These are phyloP conservation scores for Biancaea sappan DNA, from an alignment of 306 rosid genomes.

Conservation along the genomic window DNA sequence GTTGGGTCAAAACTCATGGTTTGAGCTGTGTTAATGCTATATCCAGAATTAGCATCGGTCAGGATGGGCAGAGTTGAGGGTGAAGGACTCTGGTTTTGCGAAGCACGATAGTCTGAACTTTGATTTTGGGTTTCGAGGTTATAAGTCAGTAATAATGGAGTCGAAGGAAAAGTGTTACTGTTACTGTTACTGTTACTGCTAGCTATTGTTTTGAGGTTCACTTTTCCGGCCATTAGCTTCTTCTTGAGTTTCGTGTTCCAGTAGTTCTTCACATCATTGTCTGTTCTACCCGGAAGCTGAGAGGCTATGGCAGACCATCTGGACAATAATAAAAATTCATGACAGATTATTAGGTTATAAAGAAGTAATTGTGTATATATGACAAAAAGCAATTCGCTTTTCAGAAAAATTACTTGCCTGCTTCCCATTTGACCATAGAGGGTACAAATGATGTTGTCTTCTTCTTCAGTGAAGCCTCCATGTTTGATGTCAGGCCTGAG, in stretches of 20 bases:
- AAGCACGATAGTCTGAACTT: constrained; percentile 13
- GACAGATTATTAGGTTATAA: background rate
- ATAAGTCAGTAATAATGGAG: constrained; percentile 32
- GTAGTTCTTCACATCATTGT: constrained; percentile 87
- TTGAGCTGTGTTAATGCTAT: constrained; percentile 8
- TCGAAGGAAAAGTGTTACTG: constrained; percentile 33
- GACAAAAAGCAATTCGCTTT: background rate
- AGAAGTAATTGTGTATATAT: background rate
- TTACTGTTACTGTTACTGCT: constrained; percentile 16
- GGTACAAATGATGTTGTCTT: constrained; percentile 62
- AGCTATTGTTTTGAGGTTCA: constrained; percentile 29
- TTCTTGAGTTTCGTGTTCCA: constrained; percentile 92
- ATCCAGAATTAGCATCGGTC: constrained; percentile 21
- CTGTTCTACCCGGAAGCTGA: constrained; percentile 79
- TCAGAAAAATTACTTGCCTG: constrained; percentile 48
- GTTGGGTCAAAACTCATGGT: constrained; percentile 31
- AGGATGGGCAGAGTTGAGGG: constrained; percentile 24
- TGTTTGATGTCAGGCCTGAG: constrained; percentile 89
- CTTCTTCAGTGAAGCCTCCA: constrained; percentile 85
- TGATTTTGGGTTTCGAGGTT: constrained; percentile 31
- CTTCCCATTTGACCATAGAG: constrained; percentile 80
- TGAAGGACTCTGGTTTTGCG: constrained; percentile 33
- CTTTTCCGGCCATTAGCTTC: constrained; percentile 55
- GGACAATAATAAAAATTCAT: constrained; percentile 24
- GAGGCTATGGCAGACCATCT: constrained; percentile 92